These are phyloP conservation scores for Fusarium globosum DNA, from an alignment of 2,329 filamentous ascomycete species.

Conservation along the genomic window DNA sequence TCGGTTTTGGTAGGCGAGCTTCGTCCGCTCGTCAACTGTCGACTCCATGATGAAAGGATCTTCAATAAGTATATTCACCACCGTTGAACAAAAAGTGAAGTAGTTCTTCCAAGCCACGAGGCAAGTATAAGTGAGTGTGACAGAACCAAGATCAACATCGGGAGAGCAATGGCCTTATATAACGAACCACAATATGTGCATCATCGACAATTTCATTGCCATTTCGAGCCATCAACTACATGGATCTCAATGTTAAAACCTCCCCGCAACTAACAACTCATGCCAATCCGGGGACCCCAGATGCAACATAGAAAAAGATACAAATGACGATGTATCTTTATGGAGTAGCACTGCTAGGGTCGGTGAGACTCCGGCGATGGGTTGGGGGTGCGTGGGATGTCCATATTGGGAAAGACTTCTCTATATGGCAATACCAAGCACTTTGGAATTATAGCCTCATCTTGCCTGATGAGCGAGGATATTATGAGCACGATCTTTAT, in stretches of 20 bases:
- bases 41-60: slow-evolving; percentile 15
- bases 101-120: neutral
- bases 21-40: slow-evolving; percentile 27
- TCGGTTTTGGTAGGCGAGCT: slow-evolving; percentile 40
- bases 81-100: neutral
- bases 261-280: neutral
- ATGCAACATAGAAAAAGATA: slow-evolving; percentile 10
- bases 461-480: neutral
- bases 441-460: neutral
- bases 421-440: slow-evolving; percentile 29
- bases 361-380: slow-evolving; percentile 24
- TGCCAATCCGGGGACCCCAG: slow-evolving; percentile 42
- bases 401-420: slow-evolving; percentile 7
- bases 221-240: neutral
- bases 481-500: neutral
- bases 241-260: neutral
- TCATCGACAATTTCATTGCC: slow-evolving; percentile 2
- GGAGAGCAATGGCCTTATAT: slow-evolving; percentile 7
- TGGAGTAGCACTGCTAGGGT: neutral
- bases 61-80: neutral
- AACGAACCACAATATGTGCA: neutral
- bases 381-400: slow-evolving; percentile 24
- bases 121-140: neutral
- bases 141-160: neutral
- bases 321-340: neutral